phyloP scores from a whole-genome alignment of 2,329 filamentous ascomycete genomes.

The Didymella lethalis region DNA sequence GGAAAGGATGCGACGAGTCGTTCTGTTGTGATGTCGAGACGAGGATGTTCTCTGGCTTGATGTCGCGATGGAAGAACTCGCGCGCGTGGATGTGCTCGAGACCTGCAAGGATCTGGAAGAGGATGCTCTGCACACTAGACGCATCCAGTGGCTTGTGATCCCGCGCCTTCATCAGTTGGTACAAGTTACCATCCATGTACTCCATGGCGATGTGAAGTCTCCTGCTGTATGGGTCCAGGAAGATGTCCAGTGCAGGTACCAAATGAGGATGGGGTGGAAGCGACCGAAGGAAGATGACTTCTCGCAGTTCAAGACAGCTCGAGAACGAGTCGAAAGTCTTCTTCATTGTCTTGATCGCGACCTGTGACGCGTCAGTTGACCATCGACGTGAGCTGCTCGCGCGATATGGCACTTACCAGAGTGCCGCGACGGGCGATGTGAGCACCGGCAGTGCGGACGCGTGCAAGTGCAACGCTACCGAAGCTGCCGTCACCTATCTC shows the following conservation, averaged over 20 bases:
- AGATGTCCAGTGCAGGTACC: conserved; percentile 97
- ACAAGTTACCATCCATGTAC: conserved; percentile 99
- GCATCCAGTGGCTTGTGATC: conserved; percentile 94
- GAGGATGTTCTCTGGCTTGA: conserved; percentile 98
- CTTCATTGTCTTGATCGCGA: conserved; percentile 99
- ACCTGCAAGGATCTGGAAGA: conserved; percentile 95
- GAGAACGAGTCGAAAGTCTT: conserved; percentile 95
- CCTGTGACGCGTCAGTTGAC: conserved; percentile 61
- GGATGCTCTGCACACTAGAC: conserved; percentile 92
- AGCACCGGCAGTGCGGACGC: conserved; percentile 89
- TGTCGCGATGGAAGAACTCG: conserved; percentile 97
- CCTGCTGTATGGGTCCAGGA: conserved; percentile 93
- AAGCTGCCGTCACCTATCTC: conserved; percentile 99
- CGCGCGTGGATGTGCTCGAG: conserved; percentile 97
- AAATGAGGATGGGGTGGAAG: conserved; percentile 88
- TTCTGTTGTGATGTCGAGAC: conserved; percentile 88
- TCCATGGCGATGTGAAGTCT: conserved; percentile 99
- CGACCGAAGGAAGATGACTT: conserved; percentile 94
- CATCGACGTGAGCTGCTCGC: conserved; percentile 16
- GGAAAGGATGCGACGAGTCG: conserved; percentile 84
- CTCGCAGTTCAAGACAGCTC: conserved; percentile 89
- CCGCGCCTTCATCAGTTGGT: conserved; percentile 97
- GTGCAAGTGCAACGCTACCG: conserved; percentile 90
- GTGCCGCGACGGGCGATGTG: conserved; percentile 89
- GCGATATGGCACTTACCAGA: conserved; percentile 70